These are phyloP conservation scores for Dysphania ambrosioides DNA, from an alignment of 148 eudicot species.

Conservation along the genomic window DNA sequence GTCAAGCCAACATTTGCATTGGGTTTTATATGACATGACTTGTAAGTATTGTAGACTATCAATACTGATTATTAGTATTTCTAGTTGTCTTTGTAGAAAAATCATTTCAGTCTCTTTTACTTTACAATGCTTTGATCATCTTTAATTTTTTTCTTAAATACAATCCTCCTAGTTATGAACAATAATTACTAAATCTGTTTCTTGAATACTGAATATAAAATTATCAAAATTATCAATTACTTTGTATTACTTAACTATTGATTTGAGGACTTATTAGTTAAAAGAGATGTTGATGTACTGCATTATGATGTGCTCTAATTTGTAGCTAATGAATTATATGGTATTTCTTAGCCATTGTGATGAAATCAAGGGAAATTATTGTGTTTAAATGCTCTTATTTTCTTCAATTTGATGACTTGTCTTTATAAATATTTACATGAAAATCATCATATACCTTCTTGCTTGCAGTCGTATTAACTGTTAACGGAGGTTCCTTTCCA, in stretches of 20 bases:
- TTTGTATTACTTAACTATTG: background rate
- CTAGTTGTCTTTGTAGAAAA: no score
- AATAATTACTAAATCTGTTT: no score
- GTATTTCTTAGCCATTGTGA: background rate
- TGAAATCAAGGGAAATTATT: background rate
- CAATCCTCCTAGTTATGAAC: background rate
- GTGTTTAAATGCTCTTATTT: background rate
- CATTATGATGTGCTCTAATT: background rate
- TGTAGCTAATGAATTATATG: background rate
- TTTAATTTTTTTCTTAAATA: no score
- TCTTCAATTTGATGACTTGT: background rate
- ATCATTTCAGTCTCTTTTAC: no score
- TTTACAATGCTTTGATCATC: background rate
- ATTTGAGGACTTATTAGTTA: background rate
- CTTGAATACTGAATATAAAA: background rate
- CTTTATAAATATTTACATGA: background rate
- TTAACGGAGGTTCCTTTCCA: background rate
- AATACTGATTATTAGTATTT: no score
- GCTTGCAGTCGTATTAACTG: background rate
- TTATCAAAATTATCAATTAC: background rate
- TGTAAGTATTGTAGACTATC: no score
- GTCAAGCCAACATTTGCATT: background rate
- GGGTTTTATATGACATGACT: background rate
- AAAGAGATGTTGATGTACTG: background rate
- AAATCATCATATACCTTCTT: background rate